Conservation (phyloP, 2,329 filamentous ascomycete species). For the Aureobasidium vineae region DNA sequence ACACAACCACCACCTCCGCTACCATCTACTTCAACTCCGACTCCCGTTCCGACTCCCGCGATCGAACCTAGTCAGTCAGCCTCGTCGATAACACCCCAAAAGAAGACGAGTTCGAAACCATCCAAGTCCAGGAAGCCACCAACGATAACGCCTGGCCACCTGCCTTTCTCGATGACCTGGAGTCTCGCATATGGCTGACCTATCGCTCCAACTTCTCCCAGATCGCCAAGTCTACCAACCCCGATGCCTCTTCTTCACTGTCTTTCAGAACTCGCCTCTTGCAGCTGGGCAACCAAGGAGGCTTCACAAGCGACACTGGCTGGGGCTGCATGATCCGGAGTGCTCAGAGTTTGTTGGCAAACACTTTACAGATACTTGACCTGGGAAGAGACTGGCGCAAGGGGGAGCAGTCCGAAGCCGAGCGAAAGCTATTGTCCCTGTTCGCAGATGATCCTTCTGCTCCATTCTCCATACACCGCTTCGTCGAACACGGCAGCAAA, state of each 20-base stretch:
- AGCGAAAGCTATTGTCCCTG: conserved; percentile 69
- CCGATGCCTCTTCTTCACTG: conserved; percentile 67
- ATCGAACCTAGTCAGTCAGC: neutral
- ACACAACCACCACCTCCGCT: neutral
- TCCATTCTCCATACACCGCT: conserved; percentile 92
- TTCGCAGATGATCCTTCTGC: conserved; percentile 86
- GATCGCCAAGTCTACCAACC: conserved; percentile 76
- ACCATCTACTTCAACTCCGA: neutral
- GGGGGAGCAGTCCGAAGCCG: conserved; percentile 52
- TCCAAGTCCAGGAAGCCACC: conserved; percentile 37
- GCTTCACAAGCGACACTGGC: conserved; percentile 89
- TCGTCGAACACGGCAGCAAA: conserved; percentile 81
- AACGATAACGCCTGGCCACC: conserved; percentile 69
- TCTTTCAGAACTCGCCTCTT: conserved; percentile 83
- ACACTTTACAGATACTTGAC: conserved; percentile 69
- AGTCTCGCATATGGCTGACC: conserved; percentile 93
- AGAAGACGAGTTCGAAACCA: conserved; percentile 26
- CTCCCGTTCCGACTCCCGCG: neutral
- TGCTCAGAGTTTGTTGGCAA: conserved; percentile 88
- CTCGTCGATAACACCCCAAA: neutral
- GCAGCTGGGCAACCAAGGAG: conserved; percentile 72
- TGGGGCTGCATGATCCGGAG: conserved; percentile 99
- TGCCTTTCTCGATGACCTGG: conserved; percentile 86
- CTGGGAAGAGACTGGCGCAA: conserved; percentile 86
- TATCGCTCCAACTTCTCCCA: conserved; percentile 83